These are phyloP conservation scores for Ganoderma leucocontextum DNA, from an alignment of 1,284 basidiomycete species.

Conservation along the genomic window DNA sequence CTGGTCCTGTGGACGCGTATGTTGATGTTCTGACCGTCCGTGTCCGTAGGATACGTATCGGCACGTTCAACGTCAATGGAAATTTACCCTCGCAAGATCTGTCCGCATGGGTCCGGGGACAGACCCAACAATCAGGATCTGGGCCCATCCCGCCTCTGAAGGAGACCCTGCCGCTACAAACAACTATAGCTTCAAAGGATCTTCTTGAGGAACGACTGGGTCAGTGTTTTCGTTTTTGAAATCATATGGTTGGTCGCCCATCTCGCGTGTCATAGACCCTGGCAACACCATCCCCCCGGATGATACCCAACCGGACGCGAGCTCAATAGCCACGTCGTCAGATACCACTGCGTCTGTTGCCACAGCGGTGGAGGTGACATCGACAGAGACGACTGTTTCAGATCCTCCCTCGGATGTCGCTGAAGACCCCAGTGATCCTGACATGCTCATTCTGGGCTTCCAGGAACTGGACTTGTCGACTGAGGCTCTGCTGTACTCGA, in stretches of 20 bases:
- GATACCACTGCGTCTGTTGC: conserved; percentile 10
- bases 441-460: conserved; percentile 75
- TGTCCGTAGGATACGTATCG: conserved; percentile 61
- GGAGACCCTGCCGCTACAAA: conserved; percentile 47
- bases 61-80: conserved; percentile 85
- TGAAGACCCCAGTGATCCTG: conserved; percentile 55
- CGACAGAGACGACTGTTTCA: conserved; percentile 15
- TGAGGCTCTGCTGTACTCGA: conserved; percentile 74
- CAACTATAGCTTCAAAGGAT: conserved; percentile 29
- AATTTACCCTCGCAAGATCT: conserved; percentile 75
- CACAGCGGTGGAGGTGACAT: conserved; percentile 14
- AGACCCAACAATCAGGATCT: conserved; percentile 18
- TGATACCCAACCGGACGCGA: conserved; percentile 10
- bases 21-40: not conserved
- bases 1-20: not conserved
- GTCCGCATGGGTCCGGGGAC: conserved; percentile 53
- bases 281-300: conserved; percentile 2
- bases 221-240: conserved; percentile 12
- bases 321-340: conserved; percentile 14
- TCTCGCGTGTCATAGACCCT: not conserved
- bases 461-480: conserved; percentile 82
- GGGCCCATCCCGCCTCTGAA: conserved; percentile 48
- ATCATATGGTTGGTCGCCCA: not conserved
- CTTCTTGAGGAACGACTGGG: conserved; percentile 22
- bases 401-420: conserved; percentile 18